Evolutionary conservation across 2,329 filamentous ascomycete species (phyloP).

Genomic region (Claviceps sorghi): DNA sequence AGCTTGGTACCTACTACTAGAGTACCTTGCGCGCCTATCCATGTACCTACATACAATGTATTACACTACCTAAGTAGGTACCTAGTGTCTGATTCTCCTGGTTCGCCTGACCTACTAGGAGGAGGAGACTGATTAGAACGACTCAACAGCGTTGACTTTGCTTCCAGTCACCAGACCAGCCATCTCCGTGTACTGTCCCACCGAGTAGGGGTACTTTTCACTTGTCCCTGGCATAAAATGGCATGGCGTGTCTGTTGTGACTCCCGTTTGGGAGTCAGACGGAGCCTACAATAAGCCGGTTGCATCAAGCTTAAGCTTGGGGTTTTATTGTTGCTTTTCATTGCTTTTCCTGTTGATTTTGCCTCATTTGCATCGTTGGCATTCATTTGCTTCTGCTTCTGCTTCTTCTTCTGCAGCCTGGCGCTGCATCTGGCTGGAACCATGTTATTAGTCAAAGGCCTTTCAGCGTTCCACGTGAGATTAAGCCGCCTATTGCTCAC

Average conservation of each 20-base stretch:
- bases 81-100: neutral
- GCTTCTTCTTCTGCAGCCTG: constrained; percentile 2
- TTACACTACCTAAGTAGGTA: neutral
- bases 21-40: neutral
- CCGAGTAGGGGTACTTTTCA: neutral
- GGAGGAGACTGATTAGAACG: neutral
- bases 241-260: neutral
- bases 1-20: neutral
- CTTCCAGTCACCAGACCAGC: neutral
- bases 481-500: constrained; percentile 11
- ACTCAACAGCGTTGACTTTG: constrained; percentile 1
- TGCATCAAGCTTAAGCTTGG: neutral
- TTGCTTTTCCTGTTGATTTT: neutral
- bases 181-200: neutral
- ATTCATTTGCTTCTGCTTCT: neutral
- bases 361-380: neutral
- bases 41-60: neutral
- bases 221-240: neutral
- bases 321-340: neutral
- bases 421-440: constrained; percentile 6
- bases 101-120: neutral
- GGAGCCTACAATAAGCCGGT: neutral
- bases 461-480: constrained; percentile 11
- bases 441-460: constrained; percentile 15
- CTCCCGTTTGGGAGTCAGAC: neutral